These are phyloP conservation scores for Tremella yokohamensis DNA, from an alignment of 768 basidiomycete genomes.

Conservation along the genomic window DNA sequence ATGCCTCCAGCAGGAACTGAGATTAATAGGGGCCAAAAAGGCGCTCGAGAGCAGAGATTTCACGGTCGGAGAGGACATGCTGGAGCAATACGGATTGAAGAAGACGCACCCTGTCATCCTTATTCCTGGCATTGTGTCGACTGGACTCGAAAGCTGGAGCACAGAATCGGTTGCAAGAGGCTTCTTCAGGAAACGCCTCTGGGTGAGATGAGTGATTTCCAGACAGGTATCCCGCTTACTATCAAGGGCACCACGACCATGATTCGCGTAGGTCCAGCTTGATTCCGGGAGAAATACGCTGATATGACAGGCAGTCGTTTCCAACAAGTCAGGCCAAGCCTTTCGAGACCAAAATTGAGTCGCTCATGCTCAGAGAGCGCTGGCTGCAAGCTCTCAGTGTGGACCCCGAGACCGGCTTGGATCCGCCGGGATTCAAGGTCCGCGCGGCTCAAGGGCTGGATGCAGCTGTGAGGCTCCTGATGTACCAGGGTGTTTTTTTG, in stretches of 20 bases:
- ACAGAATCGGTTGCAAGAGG: conserved; percentile 76
- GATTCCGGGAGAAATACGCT: conserved; percentile 75
- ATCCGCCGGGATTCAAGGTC: conserved; percentile 78
- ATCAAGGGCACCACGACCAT: conserved; percentile 46
- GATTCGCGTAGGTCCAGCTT: conserved; percentile 37
- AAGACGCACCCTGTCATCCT: conserved; percentile 76
- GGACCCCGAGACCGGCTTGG: conserved; percentile 85
- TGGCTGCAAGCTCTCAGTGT: conserved; percentile 91
- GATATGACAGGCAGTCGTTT: conserved; percentile 21
- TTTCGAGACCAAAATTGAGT: background rate
- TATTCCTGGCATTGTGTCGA: conserved; percentile 87
- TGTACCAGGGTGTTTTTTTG: background rate
- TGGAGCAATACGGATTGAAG: conserved; percentile 45
- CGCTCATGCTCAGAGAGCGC: conserved; percentile 53
- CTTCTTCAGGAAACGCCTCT: conserved; percentile 84
- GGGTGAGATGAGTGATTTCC: conserved; percentile 51
- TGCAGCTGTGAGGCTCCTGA: conserved; percentile 67
- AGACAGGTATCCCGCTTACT: conserved; percentile 8
- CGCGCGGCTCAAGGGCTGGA: conserved; percentile 89
- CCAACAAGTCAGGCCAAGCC: conserved; percentile 18
- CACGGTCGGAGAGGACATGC: conserved; percentile 41
- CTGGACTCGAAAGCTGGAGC: conserved; percentile 92
- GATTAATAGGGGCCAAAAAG: conserved; percentile 34
- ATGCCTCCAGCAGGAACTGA: background rate
- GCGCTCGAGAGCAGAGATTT: conserved; percentile 49